Conservation (phyloP, 2,329 filamentous ascomycete species). For the Aulographum hederae region DNA sequence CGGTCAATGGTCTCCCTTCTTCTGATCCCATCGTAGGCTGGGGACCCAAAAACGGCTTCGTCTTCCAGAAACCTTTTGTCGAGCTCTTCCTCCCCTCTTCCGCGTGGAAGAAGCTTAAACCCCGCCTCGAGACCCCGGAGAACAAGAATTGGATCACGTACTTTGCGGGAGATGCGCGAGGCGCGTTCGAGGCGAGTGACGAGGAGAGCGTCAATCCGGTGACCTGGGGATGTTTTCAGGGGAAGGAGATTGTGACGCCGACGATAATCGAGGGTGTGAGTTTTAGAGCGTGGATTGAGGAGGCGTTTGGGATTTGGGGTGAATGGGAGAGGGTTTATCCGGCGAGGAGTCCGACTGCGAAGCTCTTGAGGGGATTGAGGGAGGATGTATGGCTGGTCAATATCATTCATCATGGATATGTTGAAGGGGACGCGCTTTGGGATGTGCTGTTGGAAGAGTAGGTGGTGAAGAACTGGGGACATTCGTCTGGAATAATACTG, state of each 20-base stretch:
- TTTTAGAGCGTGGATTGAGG: slow-evolving; percentile 85
- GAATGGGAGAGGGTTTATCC: slow-evolving; percentile 87
- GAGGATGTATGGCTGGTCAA: slow-evolving; percentile 78
- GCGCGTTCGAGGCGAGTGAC: slow-evolving; percentile 56
- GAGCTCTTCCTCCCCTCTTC: slow-evolving; percentile 73
- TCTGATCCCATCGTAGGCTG: slow-evolving; percentile 72
- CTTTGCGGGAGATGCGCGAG: slow-evolving; percentile 64
- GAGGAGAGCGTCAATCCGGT: slow-evolving; percentile 71
- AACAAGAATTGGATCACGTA: slow-evolving; percentile 54
- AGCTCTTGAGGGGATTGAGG: slow-evolving; percentile 48
- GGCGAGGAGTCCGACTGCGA: slow-evolving; percentile 50
- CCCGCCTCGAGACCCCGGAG: slow-evolving; percentile 37
- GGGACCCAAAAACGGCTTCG: slow-evolving; percentile 82
- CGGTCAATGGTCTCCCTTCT: slow-evolving; percentile 70
- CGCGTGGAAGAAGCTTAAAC: slow-evolving; percentile 52
- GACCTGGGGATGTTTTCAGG: slow-evolving; percentile 89
- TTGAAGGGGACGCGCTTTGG: slow-evolving; percentile 57
- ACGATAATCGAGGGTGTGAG: slow-evolving; percentile 94
- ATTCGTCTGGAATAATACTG: too few species aligned
- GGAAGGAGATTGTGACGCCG: slow-evolving; percentile 88
- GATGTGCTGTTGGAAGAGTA: too few species aligned
- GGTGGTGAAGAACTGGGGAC: too few species aligned
- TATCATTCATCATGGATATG: slow-evolving; percentile 64
- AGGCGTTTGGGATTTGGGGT: slow-evolving; percentile 87
- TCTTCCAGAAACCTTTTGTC: slow-evolving; percentile 96